Evolutionary conservation across 1,284 basidiomycete genomes (phyloP), one percentile per base, ranked within the genome.

Genomic region (Thelephora terrestris): DNA sequence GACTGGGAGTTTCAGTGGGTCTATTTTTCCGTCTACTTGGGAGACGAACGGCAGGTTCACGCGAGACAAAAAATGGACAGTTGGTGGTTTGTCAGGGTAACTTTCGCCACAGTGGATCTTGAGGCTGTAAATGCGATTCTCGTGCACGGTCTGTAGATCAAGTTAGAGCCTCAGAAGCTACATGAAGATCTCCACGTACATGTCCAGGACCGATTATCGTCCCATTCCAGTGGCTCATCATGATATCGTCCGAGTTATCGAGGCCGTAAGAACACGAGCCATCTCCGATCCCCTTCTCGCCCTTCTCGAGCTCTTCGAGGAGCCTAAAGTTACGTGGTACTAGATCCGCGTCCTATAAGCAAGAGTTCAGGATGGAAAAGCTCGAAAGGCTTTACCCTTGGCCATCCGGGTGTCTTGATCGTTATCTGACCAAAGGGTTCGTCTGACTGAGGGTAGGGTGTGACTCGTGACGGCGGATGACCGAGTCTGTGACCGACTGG

Each of bases 271-370:
- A 94, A 71, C 92, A 96, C 34, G 87, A 91, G 51, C 94, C 95
- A 71, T 98, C 95, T 54, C 95, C 95, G 62, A 99, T 92, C 44
- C 96, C 95, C 69, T 99, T 99, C 75, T 99, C 95, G 59, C 96
- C 95, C 70, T 98, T 98, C 71, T 99, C 95, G 57, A 99, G 86
- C 74, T 99, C 94, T 67, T 97, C 93, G 44, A 97, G 79, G 39
- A 99, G 81, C 49, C 91, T 80, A 72, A 99, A 99, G 70, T 93
- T 97, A 61, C 95, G 79, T 36, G 95, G 95, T 53, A 98, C 95
- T 98, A 55, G 5, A 7, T 4, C 10, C 7, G 29, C 12, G 14
- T 14, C 29, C 29, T 5, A 12, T 32, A 6, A 32, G 29, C 29
- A 12, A 32, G 24, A 12, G 24, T 34, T 20, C 25, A 34, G 23